Evolutionary conservation across 2,329 filamentous ascomycete species (phyloP), one percentile per base, ranked within the genome.

Genomic region (Trichoderma sp.): DNA sequence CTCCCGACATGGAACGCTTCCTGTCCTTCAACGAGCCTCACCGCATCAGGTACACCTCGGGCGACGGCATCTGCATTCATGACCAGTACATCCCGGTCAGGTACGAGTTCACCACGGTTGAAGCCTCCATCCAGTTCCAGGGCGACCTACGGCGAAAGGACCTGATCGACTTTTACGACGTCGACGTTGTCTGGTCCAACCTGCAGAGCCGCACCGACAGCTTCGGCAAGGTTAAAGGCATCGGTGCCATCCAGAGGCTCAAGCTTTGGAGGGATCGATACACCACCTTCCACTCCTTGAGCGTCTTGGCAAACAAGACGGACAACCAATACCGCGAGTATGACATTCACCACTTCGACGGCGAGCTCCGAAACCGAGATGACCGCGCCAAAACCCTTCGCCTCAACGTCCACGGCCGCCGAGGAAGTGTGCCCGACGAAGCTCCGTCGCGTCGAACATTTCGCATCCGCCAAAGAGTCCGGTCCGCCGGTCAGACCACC

Each of bases 181-280:
- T 84, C 35, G 83, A 86, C 69, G 83, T 85, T 10, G 77, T 83
- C 39, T 86, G 84, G 83, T 83, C 83, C 25, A 83, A 85, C 69
- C 74, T 78, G 4, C 82, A 85, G 69, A 77, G 81, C 56, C 79
- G 83, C 45, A 84, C 82, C 3, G 83, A 85, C 73, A 74, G 79
- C 17, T 84, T 84, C 69, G 84, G 83, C 54, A 84, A 80, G 35
- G 79, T 85, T 13, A 80, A 81, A 67, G 84, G 84, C 22, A 78
- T 86, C 64, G 83, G 82, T 1, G 81, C 83, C 2, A 84, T 85
- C 50, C 84, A 85, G 73, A 77, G 84, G 61, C 78, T 85, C 70
- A 85, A 85, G 74, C 75, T 85, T 29, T 86, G 84, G 84, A 78
- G 79, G 64, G 84, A 85, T 70, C 78, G 80, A 56, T 80, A 83